Percentiles rank a stretch among this genome's conserved stretches.
phyloP scores from a whole-genome alignment of 495 filamentous ascomycete species.

The Penicillium fimorum region DNA sequence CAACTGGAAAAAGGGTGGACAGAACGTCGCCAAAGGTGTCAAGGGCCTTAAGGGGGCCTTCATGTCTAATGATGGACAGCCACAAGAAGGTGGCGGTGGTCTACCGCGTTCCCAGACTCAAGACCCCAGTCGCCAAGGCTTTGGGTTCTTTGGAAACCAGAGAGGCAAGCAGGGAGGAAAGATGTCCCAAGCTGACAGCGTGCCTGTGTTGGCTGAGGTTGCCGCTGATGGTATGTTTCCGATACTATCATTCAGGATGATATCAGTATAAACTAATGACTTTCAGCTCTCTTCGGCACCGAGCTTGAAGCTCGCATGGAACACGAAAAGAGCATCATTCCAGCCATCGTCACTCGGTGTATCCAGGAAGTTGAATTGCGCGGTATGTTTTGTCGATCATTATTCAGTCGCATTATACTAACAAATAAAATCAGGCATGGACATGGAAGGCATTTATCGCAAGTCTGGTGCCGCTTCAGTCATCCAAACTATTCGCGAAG shows the following conservation, averaged over 20 bases:
- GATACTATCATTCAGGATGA: neutral
- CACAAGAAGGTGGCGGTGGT: constrained; percentile 35
- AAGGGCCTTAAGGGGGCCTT: constrained; percentile 88
- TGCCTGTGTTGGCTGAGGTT: constrained; percentile 52
- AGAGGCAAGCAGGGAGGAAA: constrained; percentile 47
- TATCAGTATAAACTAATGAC: constrained; percentile 13
- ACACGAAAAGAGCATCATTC: constrained; percentile 85
- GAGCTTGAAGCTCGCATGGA: constrained; percentile 85
- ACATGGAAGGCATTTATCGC: constrained; percentile 96
- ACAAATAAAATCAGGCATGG: constrained; percentile 67
- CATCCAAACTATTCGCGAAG: constrained; percentile 81
- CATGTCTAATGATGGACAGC: constrained; percentile 51
- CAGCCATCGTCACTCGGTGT: constrained; percentile 85
- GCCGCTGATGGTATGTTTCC: constrained; percentile 45
- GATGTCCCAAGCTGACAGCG: constrained; percentile 55
- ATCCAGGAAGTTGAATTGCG: constrained; percentile 96
- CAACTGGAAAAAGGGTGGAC: constrained; percentile 96
- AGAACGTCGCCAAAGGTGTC: constrained; percentile 89
- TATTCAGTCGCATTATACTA: neutral
- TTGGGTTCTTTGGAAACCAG: constrained; percentile 70
- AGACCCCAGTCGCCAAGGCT: constrained; percentile 63
- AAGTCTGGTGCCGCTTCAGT: constrained; percentile 90
- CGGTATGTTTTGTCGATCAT: constrained; percentile 39
- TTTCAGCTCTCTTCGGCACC: constrained; percentile 76
- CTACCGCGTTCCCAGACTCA: constrained; percentile 47